A percentile compares a stretch with the other conserved stretches of the same genome.
Evolutionary conservation across 331 rosid genomes (phyloP).

Genomic region (Pyracantha coccinea): DNA sequence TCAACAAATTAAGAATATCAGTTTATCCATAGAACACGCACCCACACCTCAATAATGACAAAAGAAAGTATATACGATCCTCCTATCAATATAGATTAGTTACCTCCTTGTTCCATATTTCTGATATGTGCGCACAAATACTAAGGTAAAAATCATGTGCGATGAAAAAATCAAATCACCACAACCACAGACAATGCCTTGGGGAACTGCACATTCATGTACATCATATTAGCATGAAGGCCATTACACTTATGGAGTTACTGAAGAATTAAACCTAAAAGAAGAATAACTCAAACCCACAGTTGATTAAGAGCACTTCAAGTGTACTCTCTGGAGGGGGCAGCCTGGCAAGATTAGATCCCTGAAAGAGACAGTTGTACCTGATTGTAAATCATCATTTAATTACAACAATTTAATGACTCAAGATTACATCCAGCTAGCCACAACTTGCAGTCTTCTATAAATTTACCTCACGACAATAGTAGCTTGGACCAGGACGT

Average conservation of each 20-base stretch:
- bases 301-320: constrained; percentile 40
- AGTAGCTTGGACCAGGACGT: constrained; percentile 59
- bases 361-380: constrained; percentile 34
- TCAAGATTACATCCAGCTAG: background rate
- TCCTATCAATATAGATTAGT: background rate
- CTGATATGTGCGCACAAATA: constrained; percentile 46
- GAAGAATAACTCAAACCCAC: constrained; percentile 15
- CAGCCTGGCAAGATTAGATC: constrained; percentile 40
- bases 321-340: constrained; percentile 35
- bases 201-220: constrained; percentile 20
- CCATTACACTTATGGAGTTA: background rate
- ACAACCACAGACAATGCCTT: constrained; percentile 36
- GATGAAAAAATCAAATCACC: constrained; percentile 60
- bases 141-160: constrained; percentile 49
- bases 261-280: background rate
- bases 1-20: background rate
- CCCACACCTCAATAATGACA: background rate
- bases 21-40: background rate
- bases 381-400: constrained; percentile 12
- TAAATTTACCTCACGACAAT: constrained; percentile 39
- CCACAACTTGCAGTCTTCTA: background rate
- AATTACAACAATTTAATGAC: constrained; percentile 1
- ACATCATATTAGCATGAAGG: constrained; percentile 7
- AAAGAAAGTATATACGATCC: background rate
- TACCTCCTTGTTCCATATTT: constrained; percentile 47